Evolutionary conservation across 2,329 filamentous ascomycete genomes (phyloP), one percentile per base, ranked within the genome.

Genomic region (Endoconidiophora polonica): DNA sequence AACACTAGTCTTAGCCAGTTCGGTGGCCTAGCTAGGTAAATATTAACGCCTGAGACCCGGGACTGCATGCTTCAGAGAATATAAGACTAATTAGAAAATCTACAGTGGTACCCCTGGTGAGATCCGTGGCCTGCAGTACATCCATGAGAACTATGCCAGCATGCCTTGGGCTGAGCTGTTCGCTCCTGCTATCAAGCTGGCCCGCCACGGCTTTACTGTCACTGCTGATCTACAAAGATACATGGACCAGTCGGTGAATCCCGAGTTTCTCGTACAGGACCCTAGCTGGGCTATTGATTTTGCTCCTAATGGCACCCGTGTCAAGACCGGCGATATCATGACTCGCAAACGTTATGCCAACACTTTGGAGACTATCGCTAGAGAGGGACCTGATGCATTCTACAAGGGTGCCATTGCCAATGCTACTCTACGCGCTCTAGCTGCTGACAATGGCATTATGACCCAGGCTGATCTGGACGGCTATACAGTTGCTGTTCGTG

Each of bases 241-340:
- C 59, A 88, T 91, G 72, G 61, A 69, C n/a, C 65, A 52, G 61
- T 60, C 60, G 52, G 57, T 68, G 5, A 63, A 72, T 45, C 72
- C 57, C 14, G 46, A 79, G 56, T 91, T 91, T 59, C 64, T 94
- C 0, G 70, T 76, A 2, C 67, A 80, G 0, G 76, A 93, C 54
- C 77, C 81, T 0, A 71, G 75, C 0, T 94, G 86, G 82, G 83
- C 86, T 0, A 65, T 86, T 24, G 87, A 94, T 61, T 94, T 94
- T 62, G 86, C 86, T 2, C 85, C 85, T 0, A 74, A 82, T 52
- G 86, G 85, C 2, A 76, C 69, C 1, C 65, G 76, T 1, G 58
- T 88, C 1, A 68, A 70, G 18, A 61, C 84, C 2, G 81, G 81
- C n/a, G 83, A 91, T 56, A 82, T 65, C 0, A 83, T 91, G 55